Percentiles rank a stretch among this genome's conserved stretches.
Evolutionary conservation across 805 yeast species (phyloP).

Genomic region (Candida berthetii): DNA sequence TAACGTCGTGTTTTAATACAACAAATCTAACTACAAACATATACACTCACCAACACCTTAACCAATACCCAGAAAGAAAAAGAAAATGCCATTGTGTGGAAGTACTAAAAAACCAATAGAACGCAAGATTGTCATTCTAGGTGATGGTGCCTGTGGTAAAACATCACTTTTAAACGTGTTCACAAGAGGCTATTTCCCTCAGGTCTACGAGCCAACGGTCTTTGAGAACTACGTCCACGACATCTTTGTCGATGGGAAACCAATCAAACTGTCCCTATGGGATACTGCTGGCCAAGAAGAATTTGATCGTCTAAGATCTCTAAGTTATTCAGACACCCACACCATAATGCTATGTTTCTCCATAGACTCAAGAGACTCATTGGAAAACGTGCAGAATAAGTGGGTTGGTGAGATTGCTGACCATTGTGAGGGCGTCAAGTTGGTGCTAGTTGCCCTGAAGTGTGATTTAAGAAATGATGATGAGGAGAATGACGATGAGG

Average conservation of each 20-base stretch:
- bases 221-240: constrained; percentile 97
- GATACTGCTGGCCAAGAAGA: constrained; percentile 99
- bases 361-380: constrained; percentile 88
- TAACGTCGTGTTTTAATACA: no score
- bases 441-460: constrained; percentile 89
- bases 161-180: constrained; percentile 92
- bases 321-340: constrained; percentile 93
- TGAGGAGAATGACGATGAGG: constrained; percentile 34
- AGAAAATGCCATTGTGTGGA: constrained; percentile 38
- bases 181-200: constrained; percentile 96
- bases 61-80: no score
- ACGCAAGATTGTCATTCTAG: constrained; percentile 89
- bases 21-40: no score
- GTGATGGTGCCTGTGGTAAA: constrained; percentile 99
- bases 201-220: constrained; percentile 96
- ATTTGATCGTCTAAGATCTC: constrained; percentile 87
- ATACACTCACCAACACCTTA: not conserved
- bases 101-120: constrained; percentile 53
- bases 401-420: constrained; percentile 98
- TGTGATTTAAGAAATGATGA: constrained; percentile 83
- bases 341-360: constrained; percentile 95
- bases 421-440: constrained; percentile 93
- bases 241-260: constrained; percentile 90
- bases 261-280: constrained; percentile 91
- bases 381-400: constrained; percentile 90